These are phyloP conservation scores for Leucocoprinus leucothites DNA, from an alignment of 768 basidiomycete genomes.

Conservation along the genomic window DNA sequence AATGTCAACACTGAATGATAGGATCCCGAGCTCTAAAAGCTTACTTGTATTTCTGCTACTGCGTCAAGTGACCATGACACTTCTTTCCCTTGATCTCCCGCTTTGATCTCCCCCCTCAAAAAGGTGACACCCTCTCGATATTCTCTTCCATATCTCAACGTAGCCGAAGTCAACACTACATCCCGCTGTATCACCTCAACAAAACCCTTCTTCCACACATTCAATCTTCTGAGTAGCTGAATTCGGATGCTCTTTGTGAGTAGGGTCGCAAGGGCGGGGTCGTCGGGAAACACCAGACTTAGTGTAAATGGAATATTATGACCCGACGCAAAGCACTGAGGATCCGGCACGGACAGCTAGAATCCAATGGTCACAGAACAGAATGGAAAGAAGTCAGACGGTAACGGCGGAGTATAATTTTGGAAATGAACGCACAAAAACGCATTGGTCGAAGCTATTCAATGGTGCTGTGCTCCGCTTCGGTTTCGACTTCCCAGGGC, in stretches of 20 bases:
- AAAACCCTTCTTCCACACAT: constrained; percentile 24
- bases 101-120: constrained; percentile 30
- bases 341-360: constrained; percentile 37
- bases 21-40: neutral
- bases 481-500: constrained; percentile 10
- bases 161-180: constrained; percentile 18
- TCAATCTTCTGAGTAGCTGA: constrained; percentile 32
- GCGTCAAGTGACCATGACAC: constrained; percentile 32
- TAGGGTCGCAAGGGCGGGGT: constrained; percentile 36
- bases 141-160: constrained; percentile 24
- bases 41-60: constrained; percentile 27
- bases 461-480: constrained; percentile 6
- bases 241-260: constrained; percentile 30
- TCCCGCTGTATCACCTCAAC: constrained; percentile 26
- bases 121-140: constrained; percentile 32
- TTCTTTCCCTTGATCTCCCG: constrained; percentile 35
- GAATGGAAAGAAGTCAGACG: neutral
- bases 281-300: constrained; percentile 29
- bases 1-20: neutral
- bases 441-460: constrained; percentile 17
- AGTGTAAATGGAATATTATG: constrained; percentile 36
- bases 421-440: constrained; percentile 25
- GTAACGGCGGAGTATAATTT: neutral
- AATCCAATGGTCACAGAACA: neutral
- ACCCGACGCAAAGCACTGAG: constrained; percentile 34